Conservation (phyloP, 2,329 filamentous ascomycete species). For the Xylariaceae sp. region DNA sequence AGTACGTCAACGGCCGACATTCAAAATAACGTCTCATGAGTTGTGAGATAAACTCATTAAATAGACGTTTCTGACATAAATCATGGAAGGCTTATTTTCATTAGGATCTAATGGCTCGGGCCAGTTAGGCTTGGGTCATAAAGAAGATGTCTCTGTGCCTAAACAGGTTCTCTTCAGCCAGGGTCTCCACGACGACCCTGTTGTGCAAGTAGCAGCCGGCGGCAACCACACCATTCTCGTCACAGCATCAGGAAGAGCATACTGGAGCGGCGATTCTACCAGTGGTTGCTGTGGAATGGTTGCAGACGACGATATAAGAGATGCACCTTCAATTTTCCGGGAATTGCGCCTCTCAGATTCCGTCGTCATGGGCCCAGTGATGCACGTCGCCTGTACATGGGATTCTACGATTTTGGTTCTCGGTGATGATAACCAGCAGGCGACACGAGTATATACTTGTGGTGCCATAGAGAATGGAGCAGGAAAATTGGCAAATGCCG, state of each 20-base stretch:
- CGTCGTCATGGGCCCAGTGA: slow-evolving; percentile 27
- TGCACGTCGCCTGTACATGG: slow-evolving; percentile 69
- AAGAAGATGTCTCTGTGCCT: slow-evolving; percentile 64
- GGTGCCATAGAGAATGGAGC: slow-evolving; percentile 49
- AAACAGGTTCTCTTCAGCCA: slow-evolving; percentile 55
- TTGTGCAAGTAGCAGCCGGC: slow-evolving; percentile 52
- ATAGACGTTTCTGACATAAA: neutral
- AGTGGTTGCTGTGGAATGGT: slow-evolving; percentile 51
- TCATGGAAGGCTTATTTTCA: slow-evolving; percentile 56
- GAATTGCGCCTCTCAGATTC: slow-evolving; percentile 34
- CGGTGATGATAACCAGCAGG: slow-evolving; percentile 39
- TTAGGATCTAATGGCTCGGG: slow-evolving; percentile 72
- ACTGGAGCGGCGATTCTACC: slow-evolving; percentile 57
- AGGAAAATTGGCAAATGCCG: slow-evolving; percentile 47
- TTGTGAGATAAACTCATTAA: neutral
- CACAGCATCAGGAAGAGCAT: slow-evolving; percentile 53
- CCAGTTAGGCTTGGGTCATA: slow-evolving; percentile 67
- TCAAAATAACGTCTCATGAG: too few relatives aligned
- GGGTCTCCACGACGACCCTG: slow-evolving; percentile 32
- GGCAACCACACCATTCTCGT: slow-evolving; percentile 84
- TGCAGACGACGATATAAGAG: slow-evolving; percentile 24
- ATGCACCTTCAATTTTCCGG: slow-evolving; percentile 37
- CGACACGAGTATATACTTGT: slow-evolving; percentile 53
- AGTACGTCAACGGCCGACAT: too few relatives aligned
- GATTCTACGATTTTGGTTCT: slow-evolving; percentile 61